phyloP scores from a whole-genome alignment of 2,329 filamentous ascomycete genomes.

The Verticillium nubilum region DNA sequence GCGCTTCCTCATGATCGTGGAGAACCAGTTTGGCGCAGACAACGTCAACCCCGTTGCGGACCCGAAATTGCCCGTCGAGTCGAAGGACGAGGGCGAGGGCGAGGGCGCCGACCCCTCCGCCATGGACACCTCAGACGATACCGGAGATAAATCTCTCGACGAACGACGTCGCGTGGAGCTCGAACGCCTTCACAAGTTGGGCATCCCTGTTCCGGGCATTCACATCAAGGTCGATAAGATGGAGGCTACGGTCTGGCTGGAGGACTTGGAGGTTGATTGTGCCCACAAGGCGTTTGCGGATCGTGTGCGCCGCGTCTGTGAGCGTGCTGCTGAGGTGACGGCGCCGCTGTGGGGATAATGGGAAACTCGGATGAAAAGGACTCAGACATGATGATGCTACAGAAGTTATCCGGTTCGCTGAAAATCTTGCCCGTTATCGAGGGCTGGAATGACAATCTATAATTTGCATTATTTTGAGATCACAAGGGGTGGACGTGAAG shows the following conservation, averaged over 20 bases:
- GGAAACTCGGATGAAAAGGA: background rate
- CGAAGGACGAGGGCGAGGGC: slow-evolving; percentile 21
- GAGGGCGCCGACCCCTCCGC: slow-evolving; percentile 25
- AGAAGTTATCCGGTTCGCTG: background rate
- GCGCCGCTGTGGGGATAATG: slow-evolving; percentile 57
- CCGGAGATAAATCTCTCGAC: slow-evolving; percentile 31
- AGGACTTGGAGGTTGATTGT: slow-evolving; percentile 87
- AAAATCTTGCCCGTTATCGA: background rate
- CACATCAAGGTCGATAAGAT: slow-evolving; percentile 84
- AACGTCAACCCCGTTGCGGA: slow-evolving; percentile 71
- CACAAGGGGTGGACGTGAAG: background rate
- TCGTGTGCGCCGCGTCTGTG: slow-evolving; percentile 81
- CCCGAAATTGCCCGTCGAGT: slow-evolving; percentile 44
- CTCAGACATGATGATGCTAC: background rate
- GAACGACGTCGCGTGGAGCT: slow-evolving; percentile 63
- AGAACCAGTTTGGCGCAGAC: slow-evolving; percentile 88
- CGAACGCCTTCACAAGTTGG: slow-evolving; percentile 71
- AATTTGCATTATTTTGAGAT: too few species aligned
- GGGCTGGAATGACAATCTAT: too few species aligned
- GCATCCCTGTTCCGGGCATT: slow-evolving; percentile 86
- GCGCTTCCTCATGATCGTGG: slow-evolving; percentile 90
- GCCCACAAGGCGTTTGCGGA: slow-evolving; percentile 72
- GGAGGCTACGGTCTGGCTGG: slow-evolving; percentile 84
- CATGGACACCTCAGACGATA: slow-evolving; percentile 20
- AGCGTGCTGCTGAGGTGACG: slow-evolving; percentile 82